A percentile compares a stretch with the other conserved stretches of the same genome.
These are phyloP conservation scores for Cyberlindnera maritima DNA, from an alignment of 805 yeast species.

Conservation along the genomic window DNA sequence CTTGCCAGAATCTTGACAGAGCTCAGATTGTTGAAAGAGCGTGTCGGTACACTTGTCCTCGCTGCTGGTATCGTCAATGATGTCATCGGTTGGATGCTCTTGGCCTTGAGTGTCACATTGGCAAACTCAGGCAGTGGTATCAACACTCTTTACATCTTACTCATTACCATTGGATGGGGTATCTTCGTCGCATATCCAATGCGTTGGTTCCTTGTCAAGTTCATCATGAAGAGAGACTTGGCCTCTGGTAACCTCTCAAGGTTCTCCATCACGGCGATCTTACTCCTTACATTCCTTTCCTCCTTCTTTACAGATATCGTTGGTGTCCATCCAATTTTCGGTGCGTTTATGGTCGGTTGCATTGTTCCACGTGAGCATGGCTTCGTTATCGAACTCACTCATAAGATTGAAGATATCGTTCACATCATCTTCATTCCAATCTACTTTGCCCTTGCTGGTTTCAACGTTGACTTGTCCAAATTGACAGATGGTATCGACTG, in stretches of 20 bases:
- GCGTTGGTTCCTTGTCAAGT: slow-evolving; percentile 43
- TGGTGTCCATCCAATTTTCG: slow-evolving; percentile 85
- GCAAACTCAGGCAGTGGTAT: slow-evolving; percentile 72
- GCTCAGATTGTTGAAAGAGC: slow-evolving; percentile 62
- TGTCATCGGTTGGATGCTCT: slow-evolving; percentile 75
- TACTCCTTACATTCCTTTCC: slow-evolving; percentile 57
- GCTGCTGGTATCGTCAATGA: slow-evolving; percentile 85
- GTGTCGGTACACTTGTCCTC: slow-evolving; percentile 70
- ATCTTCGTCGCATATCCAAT: slow-evolving; percentile 57
- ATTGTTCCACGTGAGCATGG: slow-evolving; percentile 76
- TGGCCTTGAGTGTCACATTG: slow-evolving; percentile 72
- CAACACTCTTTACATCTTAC: slow-evolving; percentile 63
- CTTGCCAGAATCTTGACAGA: slow-evolving; percentile 76
- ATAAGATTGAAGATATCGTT: slow-evolving; percentile 75
- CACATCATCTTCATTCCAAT: slow-evolving; percentile 70
- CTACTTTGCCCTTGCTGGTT: slow-evolving; percentile 78
- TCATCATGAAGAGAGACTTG: slow-evolving; percentile 48
- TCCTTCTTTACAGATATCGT: slow-evolving; percentile 80
- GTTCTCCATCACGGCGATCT: slow-evolving; percentile 51
- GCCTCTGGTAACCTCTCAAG: slow-evolving; percentile 62
- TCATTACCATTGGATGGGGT: slow-evolving; percentile 70
- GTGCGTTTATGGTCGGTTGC: slow-evolving; percentile 76
- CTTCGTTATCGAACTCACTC: slow-evolving; percentile 65
- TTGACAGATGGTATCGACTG: slow-evolving; percentile 67
- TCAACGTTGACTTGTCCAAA: slow-evolving; percentile 63